Evolutionary conservation across 768 basidiomycete species (phyloP).

Genomic region (Tricholoma flavovirens): DNA sequence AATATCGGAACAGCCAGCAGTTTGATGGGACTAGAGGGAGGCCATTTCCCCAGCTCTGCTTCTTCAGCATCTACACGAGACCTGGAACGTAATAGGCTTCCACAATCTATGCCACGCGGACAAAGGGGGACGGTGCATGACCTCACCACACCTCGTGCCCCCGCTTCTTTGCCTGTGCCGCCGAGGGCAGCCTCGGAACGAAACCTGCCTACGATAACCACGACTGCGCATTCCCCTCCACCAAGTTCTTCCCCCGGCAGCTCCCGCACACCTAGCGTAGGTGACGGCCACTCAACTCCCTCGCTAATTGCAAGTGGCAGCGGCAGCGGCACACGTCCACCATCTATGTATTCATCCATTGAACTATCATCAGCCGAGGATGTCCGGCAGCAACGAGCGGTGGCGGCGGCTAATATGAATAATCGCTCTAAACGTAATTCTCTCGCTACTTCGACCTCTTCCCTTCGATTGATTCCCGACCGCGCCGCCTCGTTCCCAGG

Average conservation of each 20-base stretch:
- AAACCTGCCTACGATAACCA: constrained; percentile 26
- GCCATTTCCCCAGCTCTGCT: constrained; percentile 30
- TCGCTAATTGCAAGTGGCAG: constrained; percentile 8
- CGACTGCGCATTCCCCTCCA: constrained; percentile 24
- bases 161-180: constrained; percentile 25
- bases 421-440: constrained; percentile 36
- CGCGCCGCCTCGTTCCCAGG: constrained; percentile 30
- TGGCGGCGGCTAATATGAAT: constrained; percentile 22
- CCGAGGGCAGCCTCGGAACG: constrained; percentile 45
- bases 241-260: constrained; percentile 37
- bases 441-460: constrained; percentile 24
- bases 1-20: constrained; percentile 10
- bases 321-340: constrained; percentile 36
- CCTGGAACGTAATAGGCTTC: constrained; percentile 34
- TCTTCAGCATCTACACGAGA: constrained; percentile 28
- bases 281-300: constrained; percentile 27
- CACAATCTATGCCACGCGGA: constrained; percentile 19
- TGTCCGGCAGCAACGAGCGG: constrained; percentile 26
- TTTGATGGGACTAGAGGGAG: constrained; percentile 19
- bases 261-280: constrained; percentile 44
- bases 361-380: constrained; percentile 54
- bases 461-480: constrained; percentile 22
- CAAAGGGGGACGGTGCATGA: constrained; percentile 33
- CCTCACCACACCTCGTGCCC: background rate
- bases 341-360: constrained; percentile 49